Percentiles rank a stretch among this genome's conserved stretches.
Evolutionary conservation across 768 basidiomycete genomes (phyloP).

Genomic region (Hygrophoropsis aurantiaca): DNA sequence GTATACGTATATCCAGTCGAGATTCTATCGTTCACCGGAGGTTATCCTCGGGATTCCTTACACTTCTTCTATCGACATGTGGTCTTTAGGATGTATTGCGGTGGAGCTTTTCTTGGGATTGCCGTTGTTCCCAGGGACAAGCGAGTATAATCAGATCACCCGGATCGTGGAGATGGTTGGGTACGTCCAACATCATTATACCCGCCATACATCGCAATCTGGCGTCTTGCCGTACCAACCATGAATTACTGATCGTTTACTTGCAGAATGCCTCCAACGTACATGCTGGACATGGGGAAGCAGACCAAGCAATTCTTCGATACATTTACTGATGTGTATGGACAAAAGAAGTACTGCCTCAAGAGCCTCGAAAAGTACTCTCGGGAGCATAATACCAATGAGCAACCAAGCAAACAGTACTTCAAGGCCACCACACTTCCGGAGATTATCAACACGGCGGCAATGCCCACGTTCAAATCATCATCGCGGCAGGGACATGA

Average conservation of each 20-base stretch:
- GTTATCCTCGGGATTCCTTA: slow-evolving; percentile 94
- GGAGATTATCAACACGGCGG: slow-evolving; percentile 94
- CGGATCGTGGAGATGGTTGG: slow-evolving; percentile 98
- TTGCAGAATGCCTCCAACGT: slow-evolving; percentile 78
- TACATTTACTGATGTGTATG: slow-evolving; percentile 65
- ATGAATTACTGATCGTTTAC: not conserved
- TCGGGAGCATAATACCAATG: slow-evolving; percentile 90
- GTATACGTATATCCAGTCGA: slow-evolving; percentile 98
- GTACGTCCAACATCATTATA: slow-evolving; percentile 45
- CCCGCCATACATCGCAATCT: slow-evolving; percentile 1
- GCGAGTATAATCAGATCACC: slow-evolving; percentile 98
- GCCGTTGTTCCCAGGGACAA: slow-evolving; percentile 96
- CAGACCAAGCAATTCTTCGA: slow-evolving; percentile 95
- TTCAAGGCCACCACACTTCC: slow-evolving; percentile 93
- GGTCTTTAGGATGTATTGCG: slow-evolving; percentile 97
- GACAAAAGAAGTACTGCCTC: slow-evolving; percentile 81
- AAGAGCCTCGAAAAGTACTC: slow-evolving; percentile 96
- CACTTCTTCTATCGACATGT: slow-evolving; percentile 97
- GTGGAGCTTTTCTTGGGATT: slow-evolving; percentile 96
- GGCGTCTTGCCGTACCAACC: not conserved
- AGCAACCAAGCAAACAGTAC: slow-evolving; percentile 98
- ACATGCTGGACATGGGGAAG: slow-evolving; percentile 96
- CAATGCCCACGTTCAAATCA: slow-evolving; percentile 84
- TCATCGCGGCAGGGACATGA: slow-evolving; percentile 72
- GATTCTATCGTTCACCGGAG: slow-evolving; percentile 98